These are phyloP conservation scores for Mixia osmundae DNA, from an alignment of 1,284 basidiomycete species.

Conservation along the genomic window DNA sequence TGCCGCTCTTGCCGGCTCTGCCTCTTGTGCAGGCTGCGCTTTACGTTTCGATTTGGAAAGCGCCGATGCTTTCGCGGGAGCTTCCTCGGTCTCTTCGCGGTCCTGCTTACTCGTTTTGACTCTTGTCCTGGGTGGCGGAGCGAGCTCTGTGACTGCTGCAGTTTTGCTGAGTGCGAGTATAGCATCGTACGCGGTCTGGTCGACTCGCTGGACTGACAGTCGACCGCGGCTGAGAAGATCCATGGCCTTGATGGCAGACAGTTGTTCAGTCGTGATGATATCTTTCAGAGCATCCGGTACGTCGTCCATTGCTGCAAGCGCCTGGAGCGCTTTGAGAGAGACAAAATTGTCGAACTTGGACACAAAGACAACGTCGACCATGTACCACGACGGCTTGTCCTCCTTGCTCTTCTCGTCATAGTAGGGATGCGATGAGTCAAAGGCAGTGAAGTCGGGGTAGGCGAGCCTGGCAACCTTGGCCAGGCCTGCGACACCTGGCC, in stretches of 20 bases:
- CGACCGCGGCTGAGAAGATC: slow-evolving; percentile 58
- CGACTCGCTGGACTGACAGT: slow-evolving; percentile 65
- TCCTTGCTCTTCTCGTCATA: slow-evolving; percentile 63
- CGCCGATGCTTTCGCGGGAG: background rate
- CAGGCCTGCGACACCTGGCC: slow-evolving; percentile 52
- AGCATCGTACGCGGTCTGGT: slow-evolving; percentile 40
- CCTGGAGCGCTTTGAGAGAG: slow-evolving; percentile 48
- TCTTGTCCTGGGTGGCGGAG: too few species aligned
- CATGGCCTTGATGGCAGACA: slow-evolving; percentile 36
- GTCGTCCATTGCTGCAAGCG: slow-evolving; percentile 28
- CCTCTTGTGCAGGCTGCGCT: background rate
- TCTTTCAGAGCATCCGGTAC: slow-evolving; percentile 30
- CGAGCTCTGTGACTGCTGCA: slow-evolving; percentile 30
- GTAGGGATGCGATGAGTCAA: slow-evolving; percentile 46
- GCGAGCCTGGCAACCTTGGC: slow-evolving; percentile 44
- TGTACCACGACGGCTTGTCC: slow-evolving; percentile 67
- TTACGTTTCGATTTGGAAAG: background rate
- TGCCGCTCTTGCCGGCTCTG: background rate
- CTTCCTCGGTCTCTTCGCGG: too few species aligned
- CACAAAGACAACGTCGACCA: slow-evolving; percentile 47
- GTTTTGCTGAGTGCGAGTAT: slow-evolving; percentile 40
- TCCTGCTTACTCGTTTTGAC: too few species aligned
- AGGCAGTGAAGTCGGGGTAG: slow-evolving; percentile 12
- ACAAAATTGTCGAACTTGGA: slow-evolving; percentile 46
- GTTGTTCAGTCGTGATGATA: slow-evolving; percentile 20